These are phyloP conservation scores for Chrysoporthe deuterocubensis DNA, from an alignment of 2,329 filamentous ascomycete species.

Conservation along the genomic window DNA sequence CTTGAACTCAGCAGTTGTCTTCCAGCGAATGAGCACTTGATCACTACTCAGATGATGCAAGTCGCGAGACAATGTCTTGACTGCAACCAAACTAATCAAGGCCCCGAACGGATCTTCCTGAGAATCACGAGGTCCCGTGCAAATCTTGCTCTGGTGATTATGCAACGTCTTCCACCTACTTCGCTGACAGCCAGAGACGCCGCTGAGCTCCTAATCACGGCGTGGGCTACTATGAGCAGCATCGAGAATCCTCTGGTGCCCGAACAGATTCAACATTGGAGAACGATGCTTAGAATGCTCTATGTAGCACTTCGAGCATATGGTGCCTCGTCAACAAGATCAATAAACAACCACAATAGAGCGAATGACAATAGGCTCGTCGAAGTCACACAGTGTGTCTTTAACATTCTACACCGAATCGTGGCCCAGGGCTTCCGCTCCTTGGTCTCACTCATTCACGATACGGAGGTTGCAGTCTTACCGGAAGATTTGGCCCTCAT, in stretches of 20 bases:
- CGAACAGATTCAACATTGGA: conserved; percentile 71
- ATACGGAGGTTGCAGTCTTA: conserved; percentile 64
- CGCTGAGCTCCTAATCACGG: conserved; percentile 53
- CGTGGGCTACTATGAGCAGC: conserved; percentile 57
- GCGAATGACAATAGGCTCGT: conserved; percentile 44
- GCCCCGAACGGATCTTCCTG: conserved; percentile 81
- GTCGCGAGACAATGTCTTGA: conserved; percentile 78
- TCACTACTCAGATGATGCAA: conserved; percentile 72
- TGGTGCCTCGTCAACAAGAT: conserved; percentile 43
- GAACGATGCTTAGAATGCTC: conserved; percentile 80
- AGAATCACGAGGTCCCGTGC: conserved; percentile 76
- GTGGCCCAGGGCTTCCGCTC: conserved; percentile 83
- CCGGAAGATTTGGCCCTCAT: conserved; percentile 86
- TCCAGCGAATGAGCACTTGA: conserved; percentile 50
- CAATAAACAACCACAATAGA: conserved; percentile 36
- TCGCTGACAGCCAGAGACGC: conserved; percentile 54
- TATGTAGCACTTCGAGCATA: conserved; percentile 80
- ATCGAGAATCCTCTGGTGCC: conserved; percentile 58
- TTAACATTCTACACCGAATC: conserved; percentile 80
- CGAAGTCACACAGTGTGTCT: conserved; percentile 62
- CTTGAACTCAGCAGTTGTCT: conserved; percentile 76
- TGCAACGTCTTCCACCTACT: conserved; percentile 75
- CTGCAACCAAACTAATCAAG: conserved; percentile 73
- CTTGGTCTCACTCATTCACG: conserved; percentile 81
- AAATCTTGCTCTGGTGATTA: conserved; percentile 79